Conservation (phyloP, 768 basidiomycete species). For the Collybia sp. region DNA sequence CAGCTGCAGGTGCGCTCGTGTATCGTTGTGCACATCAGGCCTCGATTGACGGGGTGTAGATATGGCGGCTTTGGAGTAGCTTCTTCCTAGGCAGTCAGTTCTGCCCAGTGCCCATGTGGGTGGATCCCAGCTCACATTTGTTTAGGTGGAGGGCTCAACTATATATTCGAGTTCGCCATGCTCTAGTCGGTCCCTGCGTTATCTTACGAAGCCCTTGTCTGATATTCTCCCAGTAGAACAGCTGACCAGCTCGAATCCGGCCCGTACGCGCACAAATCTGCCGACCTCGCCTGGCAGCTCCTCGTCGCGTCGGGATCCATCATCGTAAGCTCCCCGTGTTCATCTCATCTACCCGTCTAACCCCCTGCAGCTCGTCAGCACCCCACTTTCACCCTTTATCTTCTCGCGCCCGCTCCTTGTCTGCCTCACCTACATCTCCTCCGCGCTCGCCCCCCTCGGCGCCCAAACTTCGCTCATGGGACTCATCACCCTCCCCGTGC, state of each 20-base stretch:
- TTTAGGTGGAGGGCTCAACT: conserved; percentile 44
- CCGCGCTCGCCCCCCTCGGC: conserved; percentile 60
- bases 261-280: conserved; percentile 53
- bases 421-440: conserved; percentile 65
- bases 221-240: conserved; percentile 46
- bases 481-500: conserved; percentile 65
- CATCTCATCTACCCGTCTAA: not conserved
- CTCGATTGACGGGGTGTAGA: conserved; percentile 27
- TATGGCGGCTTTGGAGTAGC: conserved; percentile 71
- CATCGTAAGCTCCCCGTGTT: conserved; percentile 41
- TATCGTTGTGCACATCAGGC: not conserved
- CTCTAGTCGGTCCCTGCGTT: conserved; percentile 48
- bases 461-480: conserved; percentile 75
- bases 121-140: not conserved
- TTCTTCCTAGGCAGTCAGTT: conserved; percentile 67
- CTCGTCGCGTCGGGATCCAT: conserved; percentile 49
- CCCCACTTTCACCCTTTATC: conserved; percentile 50
- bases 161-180: conserved; percentile 66
- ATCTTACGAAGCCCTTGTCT: not conserved
- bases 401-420: conserved; percentile 66
- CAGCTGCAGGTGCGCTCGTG: conserved; percentile 45
- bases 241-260: conserved; percentile 59
- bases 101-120: not conserved
- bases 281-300: conserved; percentile 78
- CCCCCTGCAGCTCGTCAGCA: conserved; percentile 39